Evolutionary conservation across 805 yeast genomes (phyloP).

Genomic region (Sungouiella blattae): DNA sequence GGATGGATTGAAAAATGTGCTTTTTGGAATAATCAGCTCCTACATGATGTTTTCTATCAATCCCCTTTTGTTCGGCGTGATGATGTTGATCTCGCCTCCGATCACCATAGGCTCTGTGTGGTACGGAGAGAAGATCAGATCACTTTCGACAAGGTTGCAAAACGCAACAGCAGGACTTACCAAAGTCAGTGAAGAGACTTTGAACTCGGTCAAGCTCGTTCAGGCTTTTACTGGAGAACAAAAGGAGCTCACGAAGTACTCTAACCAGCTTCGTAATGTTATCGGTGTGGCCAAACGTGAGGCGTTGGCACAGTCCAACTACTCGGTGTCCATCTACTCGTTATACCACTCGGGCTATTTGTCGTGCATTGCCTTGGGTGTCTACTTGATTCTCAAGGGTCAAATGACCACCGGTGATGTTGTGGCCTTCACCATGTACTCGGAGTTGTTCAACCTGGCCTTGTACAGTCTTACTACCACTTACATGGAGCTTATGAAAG

Average conservation of each 20-base stretch:
- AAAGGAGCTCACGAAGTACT: conserved; percentile 38
- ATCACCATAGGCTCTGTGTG: conserved; percentile 43
- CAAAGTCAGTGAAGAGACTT: conserved; percentile 41
- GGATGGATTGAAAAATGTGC: conserved; percentile 41
- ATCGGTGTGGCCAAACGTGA: conserved; percentile 41
- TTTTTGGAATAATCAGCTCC: conserved; percentile 40
- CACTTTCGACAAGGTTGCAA: conserved; percentile 38
- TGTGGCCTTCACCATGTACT: conserved; percentile 44
- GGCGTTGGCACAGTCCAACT: conserved; percentile 44
- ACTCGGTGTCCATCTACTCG: conserved; percentile 40
- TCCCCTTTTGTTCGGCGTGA: conserved; percentile 40
- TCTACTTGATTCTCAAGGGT: conserved; percentile 39
- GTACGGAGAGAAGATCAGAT: conserved; percentile 43
- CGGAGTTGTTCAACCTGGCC: conserved; percentile 43
- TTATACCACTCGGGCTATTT: conserved; percentile 42
- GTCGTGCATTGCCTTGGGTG: conserved; percentile 41
- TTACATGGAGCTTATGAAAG: conserved; percentile 45
- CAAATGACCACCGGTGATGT: conserved; percentile 47
- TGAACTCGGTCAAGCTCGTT: conserved; percentile 39
- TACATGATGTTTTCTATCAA: conserved; percentile 44
- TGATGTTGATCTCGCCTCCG: conserved; percentile 44
- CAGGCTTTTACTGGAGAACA: conserved; percentile 44
- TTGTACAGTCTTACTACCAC: conserved; percentile 43
- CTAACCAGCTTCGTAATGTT: conserved; percentile 36
- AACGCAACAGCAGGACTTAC: conserved; percentile 45